Base-by-base conservation (phyloP, 306 rosid genomes). In the Fragaria ananassa region DNA sequence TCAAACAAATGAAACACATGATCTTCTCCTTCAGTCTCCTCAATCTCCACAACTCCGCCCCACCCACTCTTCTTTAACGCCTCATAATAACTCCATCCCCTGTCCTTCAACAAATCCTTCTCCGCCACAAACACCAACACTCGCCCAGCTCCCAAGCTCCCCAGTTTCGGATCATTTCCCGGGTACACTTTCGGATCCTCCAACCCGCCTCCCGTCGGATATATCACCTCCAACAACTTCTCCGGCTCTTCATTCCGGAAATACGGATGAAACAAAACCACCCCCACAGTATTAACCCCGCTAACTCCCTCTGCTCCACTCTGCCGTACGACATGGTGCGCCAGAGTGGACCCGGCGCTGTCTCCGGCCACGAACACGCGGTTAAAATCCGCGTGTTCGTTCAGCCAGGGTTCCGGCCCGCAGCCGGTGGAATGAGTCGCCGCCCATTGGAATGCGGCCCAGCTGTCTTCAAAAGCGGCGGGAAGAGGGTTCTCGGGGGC, bases 401-500 rank as follows among this genome's bases (percentile, higher is more conserved):
- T 78, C 21, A 81, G 71, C 85, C 81, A 84, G 1, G 8, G 2
- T 35, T 84, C 83, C 0, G 74, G 78, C 3, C 85, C 85, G 11
- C 51, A 17, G 3, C 82, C 37, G 0, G 14, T 51, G 8, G 53
- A 44, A 15, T 78, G 79, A 51, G 78, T 27, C 2, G 62, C 78
- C 15, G 56, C 83, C 87, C 83, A 84, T 17, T 74, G 29, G 35
- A 70, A 15, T 4, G 80, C 81, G 2, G 53, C 58, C 83, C 85
- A 81, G 0, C 84, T 46, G 80, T 85, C 84, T 0, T 83, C 80
- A 49, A 57, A 83, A 1, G 85, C 85, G 37, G 46, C 41, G 0
- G 85, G 89, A 37, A 86, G 75, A 0, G 80, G 87, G 45, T 80
- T 42, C 65, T 86, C 80, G 5, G 83, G 89, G 3, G 87, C 80